phyloP scores from a whole-genome alignment of 306 rosid species.

The Dryas alaskensis region DNA sequence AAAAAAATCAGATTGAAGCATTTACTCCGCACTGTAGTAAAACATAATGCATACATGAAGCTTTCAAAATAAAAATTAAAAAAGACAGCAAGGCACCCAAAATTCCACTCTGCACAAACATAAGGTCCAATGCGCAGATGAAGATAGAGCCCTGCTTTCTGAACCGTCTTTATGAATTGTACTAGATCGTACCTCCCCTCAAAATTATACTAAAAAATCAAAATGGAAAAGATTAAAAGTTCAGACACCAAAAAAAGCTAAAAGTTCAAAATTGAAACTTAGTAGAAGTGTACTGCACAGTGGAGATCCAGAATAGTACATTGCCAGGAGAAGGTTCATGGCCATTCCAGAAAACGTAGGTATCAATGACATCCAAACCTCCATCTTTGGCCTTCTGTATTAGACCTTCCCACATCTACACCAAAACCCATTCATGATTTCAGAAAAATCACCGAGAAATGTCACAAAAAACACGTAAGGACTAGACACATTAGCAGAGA shows the following conservation, averaged over 20 bases:
- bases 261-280: conserved; percentile 19
- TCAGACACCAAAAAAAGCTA: background rate
- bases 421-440: conserved; percentile 29
- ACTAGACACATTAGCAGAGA: background rate
- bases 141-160: conserved; percentile 79
- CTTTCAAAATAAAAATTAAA: conserved; percentile 1
- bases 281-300: background rate
- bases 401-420: conserved; percentile 98
- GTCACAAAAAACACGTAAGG: conserved; percentile 9
- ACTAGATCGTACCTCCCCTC: conserved; percentile 89
- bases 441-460: background rate
- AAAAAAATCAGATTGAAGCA: background rate
- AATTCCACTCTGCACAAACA: conserved; percentile 96
- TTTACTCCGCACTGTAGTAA: background rate
- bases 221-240: background rate
- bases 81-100: conserved; percentile 57
- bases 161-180: conserved; percentile 79
- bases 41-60: background rate
- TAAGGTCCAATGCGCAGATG: conserved; percentile 99
- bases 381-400: conserved; percentile 87
- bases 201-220: conserved; percentile 72
- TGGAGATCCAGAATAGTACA: conserved; percentile 50
- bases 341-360: conserved; percentile 92
- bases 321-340: conserved; percentile 94
- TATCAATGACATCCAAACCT: conserved; percentile 85